phyloP scores from a whole-genome alignment of 192 early-diverging fungal species.

The Coemansia sp. region DNA sequence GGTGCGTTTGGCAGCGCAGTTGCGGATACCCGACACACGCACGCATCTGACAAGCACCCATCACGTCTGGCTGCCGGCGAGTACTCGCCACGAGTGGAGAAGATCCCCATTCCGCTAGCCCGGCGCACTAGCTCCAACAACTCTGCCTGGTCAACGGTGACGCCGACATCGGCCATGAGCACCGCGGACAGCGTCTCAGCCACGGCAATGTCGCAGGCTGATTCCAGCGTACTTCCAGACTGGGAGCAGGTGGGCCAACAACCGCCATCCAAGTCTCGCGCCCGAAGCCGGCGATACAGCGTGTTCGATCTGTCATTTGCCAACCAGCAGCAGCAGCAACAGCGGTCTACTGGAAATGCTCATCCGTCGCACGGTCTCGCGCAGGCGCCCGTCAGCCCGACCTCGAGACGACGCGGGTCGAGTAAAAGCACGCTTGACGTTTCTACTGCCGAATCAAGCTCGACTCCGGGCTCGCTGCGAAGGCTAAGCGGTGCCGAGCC shows the following conservation, averaged over 20 bases:
- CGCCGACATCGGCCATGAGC: slow-evolving; percentile 23
- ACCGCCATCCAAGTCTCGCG: slow-evolving; percentile 8
- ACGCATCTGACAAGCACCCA: slow-evolving; percentile 1
- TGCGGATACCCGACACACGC: background rate
- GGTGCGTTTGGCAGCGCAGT: slow-evolving; percentile 1
- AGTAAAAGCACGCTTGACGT: background rate
- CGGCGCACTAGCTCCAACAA: slow-evolving; percentile 37
- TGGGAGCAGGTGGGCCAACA: slow-evolving; percentile 15
- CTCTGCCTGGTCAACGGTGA: slow-evolving; percentile 37
- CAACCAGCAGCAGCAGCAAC: slow-evolving; percentile 7
- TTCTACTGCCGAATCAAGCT: background rate
- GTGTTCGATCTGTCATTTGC: slow-evolving; percentile 45
- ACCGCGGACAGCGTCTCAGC: background rate
- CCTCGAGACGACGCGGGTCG: background rate
- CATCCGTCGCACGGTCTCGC: background rate
- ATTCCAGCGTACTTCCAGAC: slow-evolving; percentile 16
- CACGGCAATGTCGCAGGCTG: slow-evolving; percentile 1
- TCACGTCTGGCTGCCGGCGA: background rate
- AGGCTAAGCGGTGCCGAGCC: background rate
- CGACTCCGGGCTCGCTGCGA: background rate
- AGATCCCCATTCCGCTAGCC: slow-evolving; percentile 1
- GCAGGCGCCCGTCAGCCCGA: background rate
- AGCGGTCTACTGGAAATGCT: background rate
- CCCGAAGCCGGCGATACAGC: slow-evolving; percentile 37
- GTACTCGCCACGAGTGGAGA: slow-evolving; percentile 5